Conservation (phyloP, 2,329 filamentous ascomycete species). For the Endothia cerciana region DNA sequence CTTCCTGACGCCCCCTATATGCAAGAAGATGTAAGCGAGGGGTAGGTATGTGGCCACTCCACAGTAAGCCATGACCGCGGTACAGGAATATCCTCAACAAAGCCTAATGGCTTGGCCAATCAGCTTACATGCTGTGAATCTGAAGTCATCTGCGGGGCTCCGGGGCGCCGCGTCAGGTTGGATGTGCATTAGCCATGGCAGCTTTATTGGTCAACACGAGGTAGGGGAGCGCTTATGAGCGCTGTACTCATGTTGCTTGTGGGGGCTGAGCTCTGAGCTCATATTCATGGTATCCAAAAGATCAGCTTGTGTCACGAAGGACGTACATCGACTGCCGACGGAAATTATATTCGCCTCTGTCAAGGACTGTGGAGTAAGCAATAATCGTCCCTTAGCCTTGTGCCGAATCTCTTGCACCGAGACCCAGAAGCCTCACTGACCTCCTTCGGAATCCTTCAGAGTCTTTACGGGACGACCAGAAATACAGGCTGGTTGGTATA, state of each 20-base stretch:
- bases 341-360: slow-evolving; percentile 11
- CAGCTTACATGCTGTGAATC: slow-evolving; percentile 13
- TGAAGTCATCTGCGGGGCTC: slow-evolving; percentile 13
- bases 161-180: slow-evolving; percentile 1
- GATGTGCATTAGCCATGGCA: slow-evolving; percentile 17
- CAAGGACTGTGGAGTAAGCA: not conserved
- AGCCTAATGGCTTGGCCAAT: slow-evolving; percentile 16
- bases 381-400: not conserved
- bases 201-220: slow-evolving; percentile 1
- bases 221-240: slow-evolving; percentile 6
- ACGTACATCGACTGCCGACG: slow-evolving; percentile 2
- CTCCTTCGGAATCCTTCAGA: not conserved
- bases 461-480: not conserved
- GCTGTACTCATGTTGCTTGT: slow-evolving; percentile 8
- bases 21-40: not conserved
- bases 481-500: not conserved
- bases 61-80: not conserved
- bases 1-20: not conserved
- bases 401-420: not conserved
- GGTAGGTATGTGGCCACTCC: not conserved
- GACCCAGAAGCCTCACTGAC: not conserved
- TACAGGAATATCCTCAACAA: not conserved
- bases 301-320: not conserved
- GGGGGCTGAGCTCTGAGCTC: slow-evolving; percentile 21
- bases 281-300: slow-evolving; percentile 9